Percentiles rank a stretch among this genome's conserved stretches.
Conservation (phyloP, 768 basidiomycete species). For the Lactarius hatsudake region DNA sequence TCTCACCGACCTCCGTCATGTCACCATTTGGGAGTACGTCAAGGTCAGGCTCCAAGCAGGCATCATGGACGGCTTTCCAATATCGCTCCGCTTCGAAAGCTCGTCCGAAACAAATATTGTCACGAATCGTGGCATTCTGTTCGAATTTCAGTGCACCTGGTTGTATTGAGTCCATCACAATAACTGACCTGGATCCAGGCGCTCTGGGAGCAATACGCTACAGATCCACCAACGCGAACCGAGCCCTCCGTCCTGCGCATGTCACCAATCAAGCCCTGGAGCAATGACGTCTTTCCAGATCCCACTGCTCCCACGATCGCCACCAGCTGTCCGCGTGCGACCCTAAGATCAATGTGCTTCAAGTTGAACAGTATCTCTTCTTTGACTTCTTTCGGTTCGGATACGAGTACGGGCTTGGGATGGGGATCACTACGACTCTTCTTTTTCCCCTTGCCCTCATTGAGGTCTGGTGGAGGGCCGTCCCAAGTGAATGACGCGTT, state of each 20-base stretch:
- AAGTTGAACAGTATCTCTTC: slow-evolving; percentile 59
- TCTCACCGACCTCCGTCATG: slow-evolving; percentile 81
- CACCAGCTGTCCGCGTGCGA: slow-evolving; percentile 74
- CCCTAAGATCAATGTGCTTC: slow-evolving; percentile 56
- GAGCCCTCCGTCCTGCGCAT: slow-evolving; percentile 71
- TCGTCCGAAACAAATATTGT: slow-evolving; percentile 86
- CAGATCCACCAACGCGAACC: slow-evolving; percentile 69
- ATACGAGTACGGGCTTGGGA: slow-evolving; percentile 13
- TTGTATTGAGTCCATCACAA: slow-evolving; percentile 12
- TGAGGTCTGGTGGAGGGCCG: slow-evolving; percentile 55
- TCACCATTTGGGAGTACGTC: slow-evolving; percentile 76
- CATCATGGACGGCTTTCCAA: slow-evolving; percentile 74
- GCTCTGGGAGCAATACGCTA: slow-evolving; percentile 82
- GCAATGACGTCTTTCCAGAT: slow-evolving; percentile 62
- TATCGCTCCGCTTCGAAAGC: slow-evolving; percentile 79
- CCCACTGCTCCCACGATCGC: slow-evolving; percentile 84
- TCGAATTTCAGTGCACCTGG: not conserved
- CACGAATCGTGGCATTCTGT: slow-evolving; percentile 79
- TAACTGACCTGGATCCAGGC: slow-evolving; percentile 79
- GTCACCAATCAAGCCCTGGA: slow-evolving; percentile 78
- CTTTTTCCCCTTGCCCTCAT: slow-evolving; percentile 31
- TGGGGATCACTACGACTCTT: slow-evolving; percentile 7
- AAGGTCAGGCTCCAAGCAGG: slow-evolving; percentile 78
- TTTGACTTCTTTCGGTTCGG: slow-evolving; percentile 33
- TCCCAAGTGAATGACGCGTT: slow-evolving; percentile 88